These are phyloP conservation scores for Kregervanrija delftensis DNA, from an alignment of 805 yeast species.

Conservation along the genomic window DNA sequence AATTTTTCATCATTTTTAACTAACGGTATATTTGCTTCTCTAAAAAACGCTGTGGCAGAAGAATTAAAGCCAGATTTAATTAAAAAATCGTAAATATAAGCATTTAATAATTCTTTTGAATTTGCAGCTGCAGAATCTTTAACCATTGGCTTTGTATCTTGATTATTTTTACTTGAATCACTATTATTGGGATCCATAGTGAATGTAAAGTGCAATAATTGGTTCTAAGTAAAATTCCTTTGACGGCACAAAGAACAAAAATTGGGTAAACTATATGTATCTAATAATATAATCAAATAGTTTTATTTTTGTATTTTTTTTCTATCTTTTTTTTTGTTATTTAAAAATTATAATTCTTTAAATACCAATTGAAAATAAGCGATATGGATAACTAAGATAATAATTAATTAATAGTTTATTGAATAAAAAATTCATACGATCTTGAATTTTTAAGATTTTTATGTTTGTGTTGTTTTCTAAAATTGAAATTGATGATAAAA, in stretches of 20 bases:
- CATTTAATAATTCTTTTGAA: constrained; percentile 60
- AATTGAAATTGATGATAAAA: too few species aligned
- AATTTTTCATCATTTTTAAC: constrained; percentile 25
- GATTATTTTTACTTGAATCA: background rate
- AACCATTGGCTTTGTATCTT: constrained; percentile 20
- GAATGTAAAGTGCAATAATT: background rate
- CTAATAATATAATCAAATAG: too few species aligned
- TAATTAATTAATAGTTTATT: too few species aligned
- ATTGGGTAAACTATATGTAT: too few species aligned
- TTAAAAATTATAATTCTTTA: too few species aligned
- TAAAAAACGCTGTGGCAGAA: constrained; percentile 67
- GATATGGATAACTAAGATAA: too few species aligned
- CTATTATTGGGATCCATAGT: background rate
- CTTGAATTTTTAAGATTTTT: too few species aligned
- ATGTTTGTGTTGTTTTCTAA: too few species aligned
- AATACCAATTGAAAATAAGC: too few species aligned
- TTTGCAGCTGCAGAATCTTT: constrained; percentile 41
- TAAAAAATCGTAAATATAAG: constrained; percentile 81
- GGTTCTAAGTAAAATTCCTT: background rate
- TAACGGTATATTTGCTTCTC: constrained; percentile 67
- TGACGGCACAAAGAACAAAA: constrained; percentile 3
- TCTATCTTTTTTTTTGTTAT: too few species aligned
- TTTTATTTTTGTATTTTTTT: too few species aligned
- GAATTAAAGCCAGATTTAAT: constrained; percentile 63
- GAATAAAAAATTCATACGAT: too few species aligned